Base-by-base conservation (phyloP, 352 stramenopile genomes). In the Thraustochytrium striatum region DNA sequence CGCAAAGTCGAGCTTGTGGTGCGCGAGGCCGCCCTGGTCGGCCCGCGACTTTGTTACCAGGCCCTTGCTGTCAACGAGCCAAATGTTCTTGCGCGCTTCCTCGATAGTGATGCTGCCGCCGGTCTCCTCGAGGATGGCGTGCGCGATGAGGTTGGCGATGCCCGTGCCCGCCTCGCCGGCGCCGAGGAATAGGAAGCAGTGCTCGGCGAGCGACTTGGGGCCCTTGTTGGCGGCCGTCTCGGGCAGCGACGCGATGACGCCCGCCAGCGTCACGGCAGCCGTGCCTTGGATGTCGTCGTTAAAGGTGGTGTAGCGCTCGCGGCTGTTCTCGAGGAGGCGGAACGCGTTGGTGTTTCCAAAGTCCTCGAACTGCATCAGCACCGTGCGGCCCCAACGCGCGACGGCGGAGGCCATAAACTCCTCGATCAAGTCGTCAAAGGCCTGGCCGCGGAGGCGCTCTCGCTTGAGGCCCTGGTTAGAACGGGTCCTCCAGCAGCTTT, bases 241-340 rank as follows among this genome's bases (percentile, higher is more conserved):
- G 19, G 85, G 88, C n/a, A 95, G 85, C 38, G 73, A 83, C 61
- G 86, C 84, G 41, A 94, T 61, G 3, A 93, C 57, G 19, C 94
- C 94, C 39, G 94, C 94, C 53, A 98, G 81, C 69, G 96, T 91
- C 0, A 94, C 97, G 11, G 94, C 93, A 59, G 93, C 95, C 5
- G 95, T 99, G 35, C 95, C 95, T 82, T 99, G 95, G 83, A 99
- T 98, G 82, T 98, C 95, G 87, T 99, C 95, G 72, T 90, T 90
- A 85, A 97, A 97, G 61, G 62, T 85, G 36, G 85, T 91, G 83
- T 92, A 89, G 36, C 87, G 92, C 80, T 91, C 86, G 82, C 92
- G 85, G 79, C 88, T 93, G 83, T 92, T 92, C 79, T 88, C 88
- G 75, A 94, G 84, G 55, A 94, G 73, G 69, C 91, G 82, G 82